phyloP scores from a whole-genome alignment of 2,329 filamentous ascomycete species.

The Aulographum hederae region DNA sequence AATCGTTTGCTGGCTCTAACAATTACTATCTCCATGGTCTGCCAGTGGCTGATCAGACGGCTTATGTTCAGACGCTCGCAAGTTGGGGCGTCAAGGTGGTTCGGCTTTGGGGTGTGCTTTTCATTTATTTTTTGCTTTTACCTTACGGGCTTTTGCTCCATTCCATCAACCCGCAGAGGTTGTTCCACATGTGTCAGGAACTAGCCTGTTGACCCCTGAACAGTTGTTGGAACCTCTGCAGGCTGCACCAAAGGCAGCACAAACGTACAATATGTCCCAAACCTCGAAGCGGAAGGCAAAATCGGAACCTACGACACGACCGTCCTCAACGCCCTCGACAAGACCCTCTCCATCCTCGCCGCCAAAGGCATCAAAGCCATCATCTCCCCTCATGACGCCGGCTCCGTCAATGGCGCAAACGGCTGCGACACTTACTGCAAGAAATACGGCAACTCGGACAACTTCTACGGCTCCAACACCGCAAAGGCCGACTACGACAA shows the following conservation, averaged over 20 bases:
- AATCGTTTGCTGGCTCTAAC: too few relatives aligned
- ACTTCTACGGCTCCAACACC: constrained; percentile 4
- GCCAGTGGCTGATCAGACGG: too few relatives aligned
- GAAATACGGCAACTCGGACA: constrained; percentile 2
- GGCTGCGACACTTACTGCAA: constrained; percentile 5
- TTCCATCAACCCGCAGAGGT: too few relatives aligned
- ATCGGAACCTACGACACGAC: constrained; percentile 11
- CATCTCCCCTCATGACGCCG: constrained; percentile 15
- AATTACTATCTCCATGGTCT: too few relatives aligned
- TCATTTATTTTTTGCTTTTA: too few relatives aligned
- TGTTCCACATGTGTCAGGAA: too few relatives aligned
- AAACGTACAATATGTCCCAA: constrained; percentile 6
- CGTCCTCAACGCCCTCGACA: constrained; percentile 13
- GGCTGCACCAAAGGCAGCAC: constrained; percentile 14
- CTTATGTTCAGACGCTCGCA: too few relatives aligned
- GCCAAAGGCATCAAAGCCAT: constrained; percentile 15
- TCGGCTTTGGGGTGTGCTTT: too few relatives aligned
- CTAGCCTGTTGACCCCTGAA: too few relatives aligned
- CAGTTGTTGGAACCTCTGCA: constrained; percentile 5
- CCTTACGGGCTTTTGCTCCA: too few relatives aligned
- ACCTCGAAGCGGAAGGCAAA: constrained; percentile 10
- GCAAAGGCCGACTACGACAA: constrained; percentile 5
- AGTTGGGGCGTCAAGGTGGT: too few relatives aligned
- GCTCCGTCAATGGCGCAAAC: constrained; percentile 6
- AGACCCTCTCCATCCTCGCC: constrained; percentile 11